These are phyloP conservation scores for Aspergillus sclerotiicarbonarius DNA, from an alignment of 495 filamentous ascomycete genomes.

Conservation along the genomic window DNA sequence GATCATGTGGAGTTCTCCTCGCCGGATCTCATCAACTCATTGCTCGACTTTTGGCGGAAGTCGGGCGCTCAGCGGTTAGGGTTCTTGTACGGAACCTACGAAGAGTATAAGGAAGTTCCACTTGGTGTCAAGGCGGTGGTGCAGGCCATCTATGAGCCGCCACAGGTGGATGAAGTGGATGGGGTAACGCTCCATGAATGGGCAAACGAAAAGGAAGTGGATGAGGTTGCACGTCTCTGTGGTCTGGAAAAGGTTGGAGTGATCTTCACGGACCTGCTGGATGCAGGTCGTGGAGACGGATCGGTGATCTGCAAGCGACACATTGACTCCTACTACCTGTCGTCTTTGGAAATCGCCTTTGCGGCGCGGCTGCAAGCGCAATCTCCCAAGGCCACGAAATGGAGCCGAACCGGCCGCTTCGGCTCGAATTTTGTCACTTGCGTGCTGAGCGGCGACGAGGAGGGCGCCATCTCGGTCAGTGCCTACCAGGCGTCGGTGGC, in stretches of 20 bases:
- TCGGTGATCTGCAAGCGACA: constrained; percentile 93
- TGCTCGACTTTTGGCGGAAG: constrained; percentile 87
- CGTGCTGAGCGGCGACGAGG: constrained; percentile 85
- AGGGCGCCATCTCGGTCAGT: constrained; percentile 83
- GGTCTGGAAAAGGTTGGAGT: constrained; percentile 89
- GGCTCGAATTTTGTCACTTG: constrained; percentile 98
- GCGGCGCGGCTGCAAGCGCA: constrained; percentile 82
- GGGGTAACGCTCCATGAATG: constrained; percentile 85
- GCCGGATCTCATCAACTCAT: constrained; percentile 74
- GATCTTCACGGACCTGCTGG: constrained; percentile 91
- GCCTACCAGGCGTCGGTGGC: constrained; percentile 94
- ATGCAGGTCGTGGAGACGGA: constrained; percentile 76
- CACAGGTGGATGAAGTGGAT: constrained; percentile 87
- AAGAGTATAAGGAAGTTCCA: constrained; percentile 89
- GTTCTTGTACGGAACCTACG: constrained; percentile 87
- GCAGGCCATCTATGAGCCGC: constrained; percentile 96
- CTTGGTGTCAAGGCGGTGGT: constrained; percentile 95
- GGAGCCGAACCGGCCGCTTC: constrained; percentile 93
- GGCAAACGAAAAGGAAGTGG: constrained; percentile 80
- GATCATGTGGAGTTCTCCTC: constrained; percentile 97
- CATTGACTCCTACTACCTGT: constrained; percentile 90
- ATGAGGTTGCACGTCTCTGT: constrained; percentile 78
- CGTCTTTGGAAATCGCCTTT: constrained; percentile 88
- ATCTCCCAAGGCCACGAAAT: constrained; percentile 88
- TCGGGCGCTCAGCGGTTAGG: constrained; percentile 79